Evolutionary conservation across 2,329 filamentous ascomycete species (phyloP), one percentile per base, ranked within the genome.

Genomic region (Daldinia sp.): DNA sequence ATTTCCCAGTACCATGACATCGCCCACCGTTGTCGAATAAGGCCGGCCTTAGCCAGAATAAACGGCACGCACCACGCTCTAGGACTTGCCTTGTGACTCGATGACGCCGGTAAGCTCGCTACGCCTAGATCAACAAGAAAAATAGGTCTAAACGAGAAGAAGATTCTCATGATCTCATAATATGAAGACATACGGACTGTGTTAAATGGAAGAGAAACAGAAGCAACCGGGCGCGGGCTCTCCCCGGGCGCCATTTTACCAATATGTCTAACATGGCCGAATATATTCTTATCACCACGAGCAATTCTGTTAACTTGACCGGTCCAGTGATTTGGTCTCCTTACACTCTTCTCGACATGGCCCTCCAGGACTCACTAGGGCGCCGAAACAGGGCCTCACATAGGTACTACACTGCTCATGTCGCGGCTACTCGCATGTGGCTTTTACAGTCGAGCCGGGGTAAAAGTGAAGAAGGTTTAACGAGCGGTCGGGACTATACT

Each of bases 381-480:
- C 47, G 30, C 51, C 57, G 55, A 63, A 32, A 63, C 59, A 39
- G 47, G 55, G 63, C 63, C 63, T 51, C 47, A 54, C 55, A 55
- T 48, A n/a, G n/a, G n/a, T n/a, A 47, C 41, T 39, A n/a, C 17
- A 23, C 47, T 25, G 39, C 19, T 10, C 13, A 37, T 45, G 32
- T 30, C 51, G 35, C 50, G 34, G 51, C 50, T 45, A 43, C 48
- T 57, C 19, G 17, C 30, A 51, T 10, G 37, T 30, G 37, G 21
- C 41, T 6, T 23, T 48, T n/a, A 27, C 23, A 17, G 32, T 37
- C 47, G 25, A 34, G 32, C 32, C 17, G 10, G 30, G 39, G 27
- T 47, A 17, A 15, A 1, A 49, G 50, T 29, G 15, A 41, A 39
- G 29, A n/a, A 39, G 29, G 19, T n/a, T 19, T 25, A 7, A 32